Percentiles rank a stretch among this genome's conserved stretches.
Evolutionary conservation across 169 alveolate species (phyloP).

Genomic region (Cryptosporidium parvum): DNA sequence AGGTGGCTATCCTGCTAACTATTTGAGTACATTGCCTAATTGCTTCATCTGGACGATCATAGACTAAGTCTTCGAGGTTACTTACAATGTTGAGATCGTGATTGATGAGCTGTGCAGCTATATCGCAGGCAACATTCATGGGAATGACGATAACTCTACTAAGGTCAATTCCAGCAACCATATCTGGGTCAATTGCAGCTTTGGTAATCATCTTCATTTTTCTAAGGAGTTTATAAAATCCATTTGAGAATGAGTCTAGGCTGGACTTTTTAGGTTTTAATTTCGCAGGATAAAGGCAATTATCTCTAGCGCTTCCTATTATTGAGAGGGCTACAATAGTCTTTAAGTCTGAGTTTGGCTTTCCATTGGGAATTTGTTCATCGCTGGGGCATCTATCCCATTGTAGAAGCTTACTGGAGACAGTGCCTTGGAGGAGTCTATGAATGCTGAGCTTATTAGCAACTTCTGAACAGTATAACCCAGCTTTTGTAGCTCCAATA

Average conservation of each 20-base stretch:
- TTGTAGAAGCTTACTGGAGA: conserved; percentile 10
- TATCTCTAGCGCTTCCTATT: conserved; percentile 64
- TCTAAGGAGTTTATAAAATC: conserved; percentile 21
- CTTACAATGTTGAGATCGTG: conserved; percentile 36
- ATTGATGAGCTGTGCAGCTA: conserved; percentile 32
- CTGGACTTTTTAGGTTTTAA: conserved; percentile 10
- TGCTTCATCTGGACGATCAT: conserved; percentile 56
- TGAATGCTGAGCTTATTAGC: conserved; percentile 53
- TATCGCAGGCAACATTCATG: conserved; percentile 51
- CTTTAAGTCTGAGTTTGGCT: conserved; percentile 34
- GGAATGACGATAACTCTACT: conserved; percentile 18
- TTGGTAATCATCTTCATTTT: conserved; percentile 10
- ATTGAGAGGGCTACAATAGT: conserved; percentile 52
- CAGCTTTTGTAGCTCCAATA: conserved; percentile 36
- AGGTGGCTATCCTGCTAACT: conserved; percentile 23
- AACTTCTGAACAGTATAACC: neutral
- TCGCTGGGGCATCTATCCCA: conserved; percentile 66
- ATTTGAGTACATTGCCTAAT: conserved; percentile 50
- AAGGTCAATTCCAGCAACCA: conserved; percentile 56
- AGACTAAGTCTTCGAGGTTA: conserved; percentile 31
- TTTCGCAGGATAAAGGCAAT: conserved; percentile 5
- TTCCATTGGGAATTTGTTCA: neutral
- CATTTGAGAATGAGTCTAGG: neutral
- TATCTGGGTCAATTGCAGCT: conserved; percentile 22
- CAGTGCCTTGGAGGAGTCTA: conserved; percentile 57